These are phyloP conservation scores for Blastobotrys illinoisensis DNA, from an alignment of 1,139 yeast genomes.

Conservation along the genomic window DNA sequence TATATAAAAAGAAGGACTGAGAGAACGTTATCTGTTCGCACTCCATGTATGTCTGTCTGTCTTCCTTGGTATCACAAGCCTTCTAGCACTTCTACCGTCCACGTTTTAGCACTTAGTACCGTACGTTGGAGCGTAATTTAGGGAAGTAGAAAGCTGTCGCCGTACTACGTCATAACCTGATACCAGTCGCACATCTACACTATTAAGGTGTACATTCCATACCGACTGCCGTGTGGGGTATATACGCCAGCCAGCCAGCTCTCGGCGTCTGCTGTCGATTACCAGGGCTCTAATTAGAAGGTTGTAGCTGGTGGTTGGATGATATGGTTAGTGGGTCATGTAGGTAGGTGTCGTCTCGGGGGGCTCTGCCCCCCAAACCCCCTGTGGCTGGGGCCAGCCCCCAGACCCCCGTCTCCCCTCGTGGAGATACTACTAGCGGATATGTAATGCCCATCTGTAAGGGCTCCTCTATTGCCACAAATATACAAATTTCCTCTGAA, in stretches of 20 bases:
- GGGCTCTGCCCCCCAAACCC: neutral
- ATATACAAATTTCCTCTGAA: too few species aligned
- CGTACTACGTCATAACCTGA: neutral
- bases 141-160: neutral
- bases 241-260: too few species aligned
- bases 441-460: too few species aligned
- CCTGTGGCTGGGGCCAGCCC: neutral
- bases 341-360: neutral
- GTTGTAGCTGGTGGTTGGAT: too few species aligned
- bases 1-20: neutral
- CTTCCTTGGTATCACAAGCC: neutral
- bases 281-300: too few species aligned
- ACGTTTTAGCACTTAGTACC: neutral
- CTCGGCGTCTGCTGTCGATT: too few species aligned
- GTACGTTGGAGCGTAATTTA: neutral
- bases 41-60: neutral
- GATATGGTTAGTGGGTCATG: too few species aligned
- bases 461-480: too few species aligned
- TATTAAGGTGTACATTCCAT: too few species aligned
- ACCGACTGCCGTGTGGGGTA: too few species aligned
- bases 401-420: neutral
- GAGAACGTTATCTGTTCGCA: neutral
- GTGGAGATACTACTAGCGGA: too few species aligned
- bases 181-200: neutral
- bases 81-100: neutral